A percentile compares a stretch with the other conserved stretches of the same genome.
These are phyloP conservation scores for Trichoderma erinaceum DNA, from an alignment of 495 filamentous ascomycete genomes.

Conservation along the genomic window DNA sequence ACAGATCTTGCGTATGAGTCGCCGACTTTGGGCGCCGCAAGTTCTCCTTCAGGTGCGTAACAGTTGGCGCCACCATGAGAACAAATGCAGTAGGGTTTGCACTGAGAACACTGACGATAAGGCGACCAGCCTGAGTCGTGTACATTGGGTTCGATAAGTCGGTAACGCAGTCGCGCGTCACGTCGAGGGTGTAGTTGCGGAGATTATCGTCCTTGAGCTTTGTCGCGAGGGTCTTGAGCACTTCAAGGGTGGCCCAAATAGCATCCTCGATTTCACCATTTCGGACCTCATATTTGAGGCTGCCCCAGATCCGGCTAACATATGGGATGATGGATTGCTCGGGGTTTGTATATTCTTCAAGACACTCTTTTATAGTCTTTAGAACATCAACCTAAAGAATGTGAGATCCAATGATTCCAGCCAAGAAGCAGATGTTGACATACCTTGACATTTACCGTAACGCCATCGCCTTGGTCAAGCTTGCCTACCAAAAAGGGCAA, in stretches of 20 bases:
- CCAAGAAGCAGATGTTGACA: neutral
- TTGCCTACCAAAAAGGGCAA: conserved; percentile 44
- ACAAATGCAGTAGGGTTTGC: conserved; percentile 10
- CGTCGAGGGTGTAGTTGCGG: conserved; percentile 31
- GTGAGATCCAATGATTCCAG: neutral
- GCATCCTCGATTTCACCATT: conserved; percentile 48
- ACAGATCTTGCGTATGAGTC: conserved; percentile 9
- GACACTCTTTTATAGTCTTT: conserved; percentile 41
- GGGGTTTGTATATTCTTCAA: conserved; percentile 35
- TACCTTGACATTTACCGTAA: conserved; percentile 45
- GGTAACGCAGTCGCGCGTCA: conserved; percentile 37
- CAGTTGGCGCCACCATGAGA: conserved; percentile 14
- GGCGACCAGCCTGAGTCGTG: conserved; percentile 11
- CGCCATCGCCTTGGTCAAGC: conserved; percentile 44
- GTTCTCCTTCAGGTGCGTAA: conserved; percentile 15
- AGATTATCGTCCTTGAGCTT: conserved; percentile 31
- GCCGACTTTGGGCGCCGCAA: conserved; percentile 2
- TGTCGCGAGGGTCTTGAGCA: conserved; percentile 37
- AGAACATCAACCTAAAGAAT: conserved; percentile 42
- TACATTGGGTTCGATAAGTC: conserved; percentile 27
- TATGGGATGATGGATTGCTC: conserved; percentile 36
- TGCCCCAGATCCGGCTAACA: conserved; percentile 43
- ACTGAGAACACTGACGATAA: conserved; percentile 15
- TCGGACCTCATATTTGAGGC: conserved; percentile 53
- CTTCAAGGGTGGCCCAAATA: conserved; percentile 41